Base-by-base conservation (phyloP, 257 asterid genomes). In the Euphrasia confusa region DNA sequence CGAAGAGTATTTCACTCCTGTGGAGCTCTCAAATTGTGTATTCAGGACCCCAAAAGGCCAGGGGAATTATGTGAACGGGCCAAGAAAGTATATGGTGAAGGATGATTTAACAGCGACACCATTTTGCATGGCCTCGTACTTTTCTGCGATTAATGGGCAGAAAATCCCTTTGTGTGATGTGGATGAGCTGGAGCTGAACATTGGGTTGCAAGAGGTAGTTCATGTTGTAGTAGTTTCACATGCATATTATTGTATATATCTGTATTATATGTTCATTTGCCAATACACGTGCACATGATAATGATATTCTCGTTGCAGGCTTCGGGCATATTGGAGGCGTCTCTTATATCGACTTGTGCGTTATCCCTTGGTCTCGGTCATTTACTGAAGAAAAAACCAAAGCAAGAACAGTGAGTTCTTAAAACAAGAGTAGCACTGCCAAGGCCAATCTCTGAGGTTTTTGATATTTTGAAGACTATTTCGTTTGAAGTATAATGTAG, bases 71-170 rank as follows among this genome's bases (percentile, higher is more conserved):
- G 17, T 55, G 8, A 55, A 27, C 17, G 60, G 37, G 5, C 40
- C 60, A 27, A 10, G 17, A 4, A 21, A 9, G 40, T 55, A 21
- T 55, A 55, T 28, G 60, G 60, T 55, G 37, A 55, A 10, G 14
- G 35, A 54, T 54, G 60, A 54, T 24, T 54, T 54, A 54, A 54
- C 60, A 10, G 60, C 26, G 15, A 55, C 60, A 8, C 60, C 60
- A 3, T 24, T 55, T 17, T 10, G 60, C 18, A 11, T 55, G 37
- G 11, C 40, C 60, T 55, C 18, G 4, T 10, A n/a, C 37, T 15
- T 55, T 11, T 26, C 40, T 1, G 1, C 26, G 2, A 2, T 55
- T 0, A 27, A 24, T 15, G 15, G 7, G 14, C 15, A 10, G 37
- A 28, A 28, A 1, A 27, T 55, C 18, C 40, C 40, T 3, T 55